Evolutionary conservation across 2,329 filamentous ascomycete species (phyloP).

Genomic region (Pseudogymnoascus sp.): DNA sequence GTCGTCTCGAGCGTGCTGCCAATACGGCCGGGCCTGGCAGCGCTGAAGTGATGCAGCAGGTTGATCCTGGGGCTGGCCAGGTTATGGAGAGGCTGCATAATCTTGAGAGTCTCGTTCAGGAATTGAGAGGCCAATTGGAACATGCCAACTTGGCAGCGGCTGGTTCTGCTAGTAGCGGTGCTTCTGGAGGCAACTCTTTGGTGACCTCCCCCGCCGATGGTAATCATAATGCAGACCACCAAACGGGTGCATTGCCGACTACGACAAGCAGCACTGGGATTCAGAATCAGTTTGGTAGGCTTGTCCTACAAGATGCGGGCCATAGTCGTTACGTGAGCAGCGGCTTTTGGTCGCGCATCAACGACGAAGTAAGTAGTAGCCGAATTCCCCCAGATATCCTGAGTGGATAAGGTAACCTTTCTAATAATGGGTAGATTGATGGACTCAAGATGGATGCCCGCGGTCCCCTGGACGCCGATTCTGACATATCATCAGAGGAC

Average conservation of each 20-base stretch:
- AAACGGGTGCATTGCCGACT: neutral
- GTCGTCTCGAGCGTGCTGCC: constrained; percentile 37
- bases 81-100: constrained; percentile 41
- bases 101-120: constrained; percentile 43
- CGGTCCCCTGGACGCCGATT: constrained; percentile 27
- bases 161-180: constrained; percentile 20
- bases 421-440: constrained; percentile 32
- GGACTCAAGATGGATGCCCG: constrained; percentile 35
- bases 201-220: constrained; percentile 20
- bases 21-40: constrained; percentile 21
- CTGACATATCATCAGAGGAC: constrained; percentile 32
- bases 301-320: constrained; percentile 37
- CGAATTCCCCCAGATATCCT: neutral
- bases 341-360: constrained; percentile 47
- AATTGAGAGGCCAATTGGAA: constrained; percentile 39
- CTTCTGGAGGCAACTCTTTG: constrained; percentile 25
- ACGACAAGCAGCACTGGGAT: constrained; percentile 16
- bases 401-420: neutral
- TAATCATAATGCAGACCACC: constrained; percentile 8
- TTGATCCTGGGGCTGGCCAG: constrained; percentile 27
- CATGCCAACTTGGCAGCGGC: constrained; percentile 30
- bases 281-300: constrained; percentile 37
- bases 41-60: constrained; percentile 14
- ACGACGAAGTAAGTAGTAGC: constrained; percentile 39
- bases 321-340: constrained; percentile 37